Conservation (phyloP, 768 basidiomycete genomes). For the Omphalotus guepiniiformis region DNA sequence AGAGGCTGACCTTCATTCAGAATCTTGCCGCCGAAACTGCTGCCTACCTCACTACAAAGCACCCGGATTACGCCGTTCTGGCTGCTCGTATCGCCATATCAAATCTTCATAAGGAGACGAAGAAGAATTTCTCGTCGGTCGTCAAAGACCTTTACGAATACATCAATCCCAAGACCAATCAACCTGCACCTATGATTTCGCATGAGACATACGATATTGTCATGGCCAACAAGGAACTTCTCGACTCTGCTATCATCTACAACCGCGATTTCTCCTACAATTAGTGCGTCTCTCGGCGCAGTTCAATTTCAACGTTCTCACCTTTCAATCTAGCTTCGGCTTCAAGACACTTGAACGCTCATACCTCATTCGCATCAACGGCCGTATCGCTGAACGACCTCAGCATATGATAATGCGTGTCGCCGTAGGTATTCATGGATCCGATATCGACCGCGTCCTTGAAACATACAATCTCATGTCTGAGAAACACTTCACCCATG, state of each 20-base stretch:
- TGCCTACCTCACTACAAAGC: slow-evolving; percentile 93
- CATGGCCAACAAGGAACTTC: slow-evolving; percentile 69
- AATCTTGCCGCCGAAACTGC: slow-evolving; percentile 97
- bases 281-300: slow-evolving; percentile 71
- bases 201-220: slow-evolving; percentile 81
- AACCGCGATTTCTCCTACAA: slow-evolving; percentile 98
- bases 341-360: slow-evolving; percentile 99
- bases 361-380: slow-evolving; percentile 90
- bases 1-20: slow-evolving; percentile 33
- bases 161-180: slow-evolving; percentile 93
- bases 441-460: slow-evolving; percentile 80
- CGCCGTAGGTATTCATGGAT: slow-evolving; percentile 92
- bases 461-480: slow-evolving; percentile 97
- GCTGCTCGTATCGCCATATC: slow-evolving; percentile 98
- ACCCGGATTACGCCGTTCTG: slow-evolving; percentile 96
- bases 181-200: slow-evolving; percentile 86
- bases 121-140: slow-evolving; percentile 92
- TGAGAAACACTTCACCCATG: slow-evolving; percentile 96
- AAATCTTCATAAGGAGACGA: slow-evolving; percentile 98
- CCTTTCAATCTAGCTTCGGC: slow-evolving; percentile 78
- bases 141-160: slow-evolving; percentile 87
- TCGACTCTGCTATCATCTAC: slow-evolving; percentile 96
- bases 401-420: slow-evolving; percentile 99
- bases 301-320: too few species aligned
- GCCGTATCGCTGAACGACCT: slow-evolving; percentile 92